Percentiles rank a stretch among this genome's conserved stretches.
phyloP scores from a whole-genome alignment of 768 basidiomycete genomes.

The Amanita polypyramis region DNA sequence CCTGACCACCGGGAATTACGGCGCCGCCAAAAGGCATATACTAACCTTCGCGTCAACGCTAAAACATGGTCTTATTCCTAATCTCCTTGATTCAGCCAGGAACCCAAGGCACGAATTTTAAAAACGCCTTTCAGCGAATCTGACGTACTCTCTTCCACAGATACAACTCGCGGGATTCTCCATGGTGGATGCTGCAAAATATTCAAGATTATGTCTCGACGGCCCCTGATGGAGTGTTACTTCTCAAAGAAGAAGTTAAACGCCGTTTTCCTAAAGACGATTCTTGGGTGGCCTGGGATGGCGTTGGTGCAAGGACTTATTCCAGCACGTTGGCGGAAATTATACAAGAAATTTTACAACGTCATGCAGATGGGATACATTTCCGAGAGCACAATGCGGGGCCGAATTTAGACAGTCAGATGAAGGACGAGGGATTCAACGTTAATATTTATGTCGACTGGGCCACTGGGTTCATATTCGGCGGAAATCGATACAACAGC shows the following conservation, averaged over 20 bases:
- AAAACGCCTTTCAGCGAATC: background rate
- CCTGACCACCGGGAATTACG: conserved; percentile 84
- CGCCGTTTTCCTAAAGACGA: conserved; percentile 95
- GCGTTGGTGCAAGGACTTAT: conserved; percentile 70
- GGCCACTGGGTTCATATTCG: conserved; percentile 82
- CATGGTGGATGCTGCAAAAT: conserved; percentile 99
- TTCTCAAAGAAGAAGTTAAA: conserved; percentile 74
- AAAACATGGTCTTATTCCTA: conserved; percentile 95
- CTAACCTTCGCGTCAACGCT: conserved; percentile 86
- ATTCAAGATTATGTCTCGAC: conserved; percentile 87
- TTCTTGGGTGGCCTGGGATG: conserved; percentile 89
- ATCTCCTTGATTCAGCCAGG: conserved; percentile 82
- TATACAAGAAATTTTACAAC: conserved; percentile 91
- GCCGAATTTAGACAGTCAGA: conserved; percentile 94
- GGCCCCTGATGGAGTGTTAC: conserved; percentile 74
- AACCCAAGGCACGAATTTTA: conserved; percentile 55
- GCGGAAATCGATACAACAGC: conserved; percentile 80
- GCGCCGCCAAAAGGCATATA: conserved; percentile 82
- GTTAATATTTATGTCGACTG: conserved; percentile 94
- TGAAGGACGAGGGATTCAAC: conserved; percentile 87
- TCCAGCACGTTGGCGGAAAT: conserved; percentile 86
- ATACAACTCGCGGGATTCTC: conserved; percentile 95
- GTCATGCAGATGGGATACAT: conserved; percentile 84
- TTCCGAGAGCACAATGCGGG: conserved; percentile 98
- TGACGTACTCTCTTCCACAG: conserved; percentile 21